Evolutionary conservation across 805 yeast genomes (phyloP).

Genomic region (Debaryomyces hansenii): DNA sequence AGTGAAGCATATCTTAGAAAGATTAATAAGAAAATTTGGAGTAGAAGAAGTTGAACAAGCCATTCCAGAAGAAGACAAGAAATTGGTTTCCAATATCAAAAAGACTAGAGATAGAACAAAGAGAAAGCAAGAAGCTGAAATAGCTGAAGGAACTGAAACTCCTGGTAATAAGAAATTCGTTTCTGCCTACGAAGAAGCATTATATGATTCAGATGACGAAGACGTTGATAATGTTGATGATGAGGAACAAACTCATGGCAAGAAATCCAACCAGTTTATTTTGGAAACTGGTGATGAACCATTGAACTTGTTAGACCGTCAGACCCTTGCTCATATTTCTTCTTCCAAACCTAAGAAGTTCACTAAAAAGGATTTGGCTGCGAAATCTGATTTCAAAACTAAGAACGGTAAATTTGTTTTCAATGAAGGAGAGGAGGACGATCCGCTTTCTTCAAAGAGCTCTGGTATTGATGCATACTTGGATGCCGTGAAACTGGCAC

Average conservation of each 20-base stretch:
- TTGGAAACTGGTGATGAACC: conserved; percentile 77
- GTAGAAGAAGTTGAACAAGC: conserved; percentile 74
- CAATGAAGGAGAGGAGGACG: conserved; percentile 51
- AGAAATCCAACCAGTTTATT: conserved; percentile 60
- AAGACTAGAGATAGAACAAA: conserved; percentile 83
- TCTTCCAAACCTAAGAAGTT: conserved; percentile 76
- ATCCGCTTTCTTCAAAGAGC: conserved; percentile 40
- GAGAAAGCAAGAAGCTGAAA: conserved; percentile 55
- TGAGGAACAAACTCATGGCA: conserved; percentile 30
- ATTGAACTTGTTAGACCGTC: conserved; percentile 82
- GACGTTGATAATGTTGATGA: conserved; percentile 50
- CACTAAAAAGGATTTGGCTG: conserved; percentile 42
- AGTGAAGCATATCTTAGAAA: conserved; percentile 89
- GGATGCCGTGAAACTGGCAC: conserved; percentile 91
- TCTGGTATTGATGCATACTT: conserved; percentile 86
- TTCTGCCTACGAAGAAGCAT: conserved; percentile 91
- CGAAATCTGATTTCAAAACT: conserved; percentile 45
- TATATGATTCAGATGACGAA: conserved; percentile 69
- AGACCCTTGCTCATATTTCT: conserved; percentile 83
- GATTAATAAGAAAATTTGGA: conserved; percentile 90
- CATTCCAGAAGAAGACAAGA: conserved; percentile 89
- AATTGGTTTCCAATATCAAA: conserved; percentile 79
- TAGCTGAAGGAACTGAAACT: conserved; percentile 13
- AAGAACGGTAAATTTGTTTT: conserved; percentile 70
- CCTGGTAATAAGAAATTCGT: conserved; percentile 52